A percentile compares a stretch with the other conserved stretches of the same genome.
phyloP scores from a whole-genome alignment of 2,329 filamentous ascomycete genomes.

The Fusarium nelsonii region DNA sequence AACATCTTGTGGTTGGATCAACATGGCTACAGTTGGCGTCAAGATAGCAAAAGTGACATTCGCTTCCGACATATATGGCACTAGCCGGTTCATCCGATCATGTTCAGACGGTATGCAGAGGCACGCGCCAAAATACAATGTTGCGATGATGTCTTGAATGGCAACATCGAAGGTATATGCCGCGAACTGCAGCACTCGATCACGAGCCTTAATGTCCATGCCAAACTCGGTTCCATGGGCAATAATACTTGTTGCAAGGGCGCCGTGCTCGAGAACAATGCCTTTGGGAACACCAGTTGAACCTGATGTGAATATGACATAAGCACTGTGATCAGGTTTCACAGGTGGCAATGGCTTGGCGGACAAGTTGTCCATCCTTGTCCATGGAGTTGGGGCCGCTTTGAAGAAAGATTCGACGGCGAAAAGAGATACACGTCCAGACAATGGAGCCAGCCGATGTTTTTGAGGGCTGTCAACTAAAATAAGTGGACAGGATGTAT shows the following conservation, averaged over 20 bases:
- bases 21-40: slow-evolving; percentile 1
- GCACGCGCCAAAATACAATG: background rate
- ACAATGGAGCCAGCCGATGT: background rate
- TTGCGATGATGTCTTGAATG: slow-evolving; percentile 1
- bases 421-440: background rate
- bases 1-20: background rate
- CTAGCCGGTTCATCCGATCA: background rate
- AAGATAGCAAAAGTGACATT: background rate
- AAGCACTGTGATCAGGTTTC: background rate
- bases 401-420: slow-evolving; percentile 1
- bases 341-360: background rate
- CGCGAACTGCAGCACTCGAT: background rate
- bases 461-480: background rate
- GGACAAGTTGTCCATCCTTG: background rate
- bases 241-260: slow-evolving; percentile 4
- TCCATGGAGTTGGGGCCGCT: background rate
- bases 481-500: background rate
- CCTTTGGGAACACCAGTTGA: slow-evolving; percentile 3
- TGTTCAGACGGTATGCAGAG: slow-evolving; percentile 2
- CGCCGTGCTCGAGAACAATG: background rate
- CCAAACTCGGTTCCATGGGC: background rate
- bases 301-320: slow-evolving; percentile 1
- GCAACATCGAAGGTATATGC: slow-evolving; percentile 1
- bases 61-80: background rate
- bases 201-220: background rate